Percentiles rank a stretch among this genome's conserved stretches.
Conservation (phyloP, 2,329 filamentous ascomycete genomes). For the Fonsecaea multimorphosa region DNA sequence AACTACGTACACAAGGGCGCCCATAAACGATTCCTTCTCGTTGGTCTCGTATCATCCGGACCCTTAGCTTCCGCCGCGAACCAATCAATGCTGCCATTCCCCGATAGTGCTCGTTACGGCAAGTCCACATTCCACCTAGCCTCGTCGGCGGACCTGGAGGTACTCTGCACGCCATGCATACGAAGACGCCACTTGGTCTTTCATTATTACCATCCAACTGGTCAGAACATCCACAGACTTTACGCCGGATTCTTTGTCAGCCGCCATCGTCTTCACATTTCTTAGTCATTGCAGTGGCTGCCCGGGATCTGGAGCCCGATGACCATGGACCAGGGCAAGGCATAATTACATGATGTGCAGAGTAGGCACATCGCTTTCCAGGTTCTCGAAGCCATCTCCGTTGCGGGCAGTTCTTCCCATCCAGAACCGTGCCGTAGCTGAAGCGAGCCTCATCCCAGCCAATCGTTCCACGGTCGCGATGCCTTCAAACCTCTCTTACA, state of each 20-base stretch:
- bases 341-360: neutral
- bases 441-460: constrained; percentile 3
- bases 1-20: neutral
- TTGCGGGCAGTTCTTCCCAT: constrained; percentile 14
- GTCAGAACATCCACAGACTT: neutral
- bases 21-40: constrained; percentile 5
- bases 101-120: neutral
- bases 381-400: neutral
- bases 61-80: neutral
- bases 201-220: neutral
- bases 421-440: neutral
- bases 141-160: neutral
- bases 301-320: neutral
- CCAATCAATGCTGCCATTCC: neutral
- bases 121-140: constrained; percentile 2
- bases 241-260: constrained; percentile 24
- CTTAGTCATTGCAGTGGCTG: constrained; percentile 21
- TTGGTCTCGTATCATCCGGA: constrained; percentile 11
- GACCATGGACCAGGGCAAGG: neutral
- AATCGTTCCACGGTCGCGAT: neutral
- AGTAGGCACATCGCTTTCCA: neutral
- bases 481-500: neutral
- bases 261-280: constrained; percentile 3
- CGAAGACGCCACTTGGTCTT: neutral
- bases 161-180: constrained; percentile 11